phyloP scores from a whole-genome alignment of 352 stramenopile species.

The Phytophthora aleatoria region DNA sequence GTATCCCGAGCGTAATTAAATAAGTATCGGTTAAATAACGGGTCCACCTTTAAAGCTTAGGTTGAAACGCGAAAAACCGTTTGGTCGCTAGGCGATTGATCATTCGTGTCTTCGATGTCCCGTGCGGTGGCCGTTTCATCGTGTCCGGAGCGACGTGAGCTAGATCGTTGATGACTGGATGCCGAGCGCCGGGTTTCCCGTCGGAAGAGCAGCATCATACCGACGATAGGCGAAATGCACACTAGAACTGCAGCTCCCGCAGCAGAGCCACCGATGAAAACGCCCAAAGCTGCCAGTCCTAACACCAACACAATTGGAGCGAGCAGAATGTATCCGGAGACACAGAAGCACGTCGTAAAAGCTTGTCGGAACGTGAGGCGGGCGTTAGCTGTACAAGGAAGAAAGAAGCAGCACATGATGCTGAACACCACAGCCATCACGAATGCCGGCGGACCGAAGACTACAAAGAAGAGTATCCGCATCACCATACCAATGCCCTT shows the following conservation, averaged over 20 bases:
- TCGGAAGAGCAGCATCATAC: slow-evolving; percentile 30
- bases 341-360: slow-evolving; percentile 72
- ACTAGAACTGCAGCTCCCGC: slow-evolving; percentile 34
- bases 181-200: slow-evolving; percentile 13
- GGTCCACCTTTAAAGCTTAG: background rate
- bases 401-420: slow-evolving; percentile 68
- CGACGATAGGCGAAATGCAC: slow-evolving; percentile 36
- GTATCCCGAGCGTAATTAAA: slow-evolving; percentile 10
- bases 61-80: slow-evolving; percentile 36
- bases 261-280: slow-evolving; percentile 32
- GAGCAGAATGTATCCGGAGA: slow-evolving; percentile 60
- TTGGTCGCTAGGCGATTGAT: slow-evolving; percentile 35
- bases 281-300: slow-evolving; percentile 32
- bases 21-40: slow-evolving; percentile 1
- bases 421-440: slow-evolving; percentile 59
- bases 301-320: slow-evolving; percentile 45
- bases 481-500: slow-evolving; percentile 43
- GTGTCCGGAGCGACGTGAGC: slow-evolving; percentile 11
- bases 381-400: slow-evolving; percentile 54
- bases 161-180: slow-evolving; percentile 16
- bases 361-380: slow-evolving; percentile 53
- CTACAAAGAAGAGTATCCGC: slow-evolving; percentile 60
- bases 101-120: slow-evolving; percentile 36
- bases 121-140: slow-evolving; percentile 25
- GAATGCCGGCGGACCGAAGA: slow-evolving; percentile 70